Evolutionary conservation across 306 rosid species (phyloP).

Genomic region (Alnus glutinosa): DNA sequence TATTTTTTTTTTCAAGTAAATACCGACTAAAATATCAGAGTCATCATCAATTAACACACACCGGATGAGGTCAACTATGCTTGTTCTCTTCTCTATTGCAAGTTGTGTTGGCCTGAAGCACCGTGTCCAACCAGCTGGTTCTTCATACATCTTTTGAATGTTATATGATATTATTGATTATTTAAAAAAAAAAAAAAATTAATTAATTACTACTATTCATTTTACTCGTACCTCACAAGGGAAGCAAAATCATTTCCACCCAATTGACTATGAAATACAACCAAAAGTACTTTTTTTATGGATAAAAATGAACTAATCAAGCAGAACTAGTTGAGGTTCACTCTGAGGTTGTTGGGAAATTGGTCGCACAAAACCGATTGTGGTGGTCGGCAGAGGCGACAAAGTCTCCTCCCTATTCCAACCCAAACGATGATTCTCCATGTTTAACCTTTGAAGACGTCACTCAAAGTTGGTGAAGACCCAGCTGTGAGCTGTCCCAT

Average conservation of each 20-base stretch:
- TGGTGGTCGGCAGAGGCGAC: neutral
- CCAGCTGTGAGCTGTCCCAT: neutral
- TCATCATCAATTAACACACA: too few relatives aligned
- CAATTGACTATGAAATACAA: constrained; percentile 1
- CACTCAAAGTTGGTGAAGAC: neutral
- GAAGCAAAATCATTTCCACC: neutral
- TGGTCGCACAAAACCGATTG: neutral
- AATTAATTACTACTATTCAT: neutral
- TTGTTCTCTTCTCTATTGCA: too few relatives aligned
- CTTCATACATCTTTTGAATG: too few relatives aligned
- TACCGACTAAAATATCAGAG: too few relatives aligned
- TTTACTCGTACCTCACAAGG: neutral
- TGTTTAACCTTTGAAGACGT: neutral
- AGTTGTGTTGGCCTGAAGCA: too few relatives aligned
- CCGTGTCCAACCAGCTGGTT: too few relatives aligned
- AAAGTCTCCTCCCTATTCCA: too few relatives aligned
- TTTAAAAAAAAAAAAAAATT: too few relatives aligned
- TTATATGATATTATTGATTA: neutral
- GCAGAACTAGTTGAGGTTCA: neutral
- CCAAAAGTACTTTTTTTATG: neutral
- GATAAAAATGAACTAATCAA: neutral
- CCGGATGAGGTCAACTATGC: too few relatives aligned
- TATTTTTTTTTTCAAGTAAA: too few relatives aligned
- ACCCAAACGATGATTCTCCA: neutral
- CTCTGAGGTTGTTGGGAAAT: neutral